Conservation (phyloP, 371 early-diverging fungal species). For the Mortierella sp. region DNA sequence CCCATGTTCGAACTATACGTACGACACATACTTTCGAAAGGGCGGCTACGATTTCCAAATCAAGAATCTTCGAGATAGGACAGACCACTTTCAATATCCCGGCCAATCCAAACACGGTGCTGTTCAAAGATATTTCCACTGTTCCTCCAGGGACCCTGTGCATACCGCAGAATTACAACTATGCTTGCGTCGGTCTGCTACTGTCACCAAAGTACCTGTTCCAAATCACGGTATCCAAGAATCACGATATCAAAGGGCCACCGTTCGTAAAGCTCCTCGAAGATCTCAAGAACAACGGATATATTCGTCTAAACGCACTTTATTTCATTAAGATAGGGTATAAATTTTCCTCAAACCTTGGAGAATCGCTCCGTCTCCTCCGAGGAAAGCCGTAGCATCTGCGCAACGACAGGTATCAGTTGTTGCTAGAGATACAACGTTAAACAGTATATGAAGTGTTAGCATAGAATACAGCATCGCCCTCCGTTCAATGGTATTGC, state of each 20-base stretch:
- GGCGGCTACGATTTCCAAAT: slow-evolving; percentile 12
- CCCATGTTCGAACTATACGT: slow-evolving; percentile 15
- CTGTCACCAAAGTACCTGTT: slow-evolving; percentile 19
- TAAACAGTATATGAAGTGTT: background rate
- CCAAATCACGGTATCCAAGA: slow-evolving; percentile 16
- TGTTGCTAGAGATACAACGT: slow-evolving; percentile 62
- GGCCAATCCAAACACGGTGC: too few relatives aligned
- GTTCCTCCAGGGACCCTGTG: slow-evolving; percentile 6
- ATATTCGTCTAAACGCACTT: too few relatives aligned
- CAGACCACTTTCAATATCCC: background rate
- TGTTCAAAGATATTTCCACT: too few relatives aligned
- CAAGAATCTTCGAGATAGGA: slow-evolving; percentile 11
- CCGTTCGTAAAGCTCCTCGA: slow-evolving; percentile 18
- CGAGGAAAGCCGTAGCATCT: slow-evolving; percentile 80
- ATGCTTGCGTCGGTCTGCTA: slow-evolving; percentile 15
- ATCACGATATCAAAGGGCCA: slow-evolving; percentile 14
- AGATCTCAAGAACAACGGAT: slow-evolving; percentile 8
- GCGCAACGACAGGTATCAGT: slow-evolving; percentile 84
- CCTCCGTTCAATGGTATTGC: slow-evolving; percentile 7
- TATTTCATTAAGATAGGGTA: too few relatives aligned
- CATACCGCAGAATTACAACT: slow-evolving; percentile 11
- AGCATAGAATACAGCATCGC: background rate
- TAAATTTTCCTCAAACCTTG: slow-evolving; percentile 8
- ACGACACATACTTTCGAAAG: slow-evolving; percentile 18
- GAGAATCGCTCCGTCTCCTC: slow-evolving; percentile 79